Percentiles rank a stretch among this genome's conserved stretches.
Conservation (phyloP, 2,329 filamentous ascomycete genomes). For the Macroventuria anomochaeta region DNA sequence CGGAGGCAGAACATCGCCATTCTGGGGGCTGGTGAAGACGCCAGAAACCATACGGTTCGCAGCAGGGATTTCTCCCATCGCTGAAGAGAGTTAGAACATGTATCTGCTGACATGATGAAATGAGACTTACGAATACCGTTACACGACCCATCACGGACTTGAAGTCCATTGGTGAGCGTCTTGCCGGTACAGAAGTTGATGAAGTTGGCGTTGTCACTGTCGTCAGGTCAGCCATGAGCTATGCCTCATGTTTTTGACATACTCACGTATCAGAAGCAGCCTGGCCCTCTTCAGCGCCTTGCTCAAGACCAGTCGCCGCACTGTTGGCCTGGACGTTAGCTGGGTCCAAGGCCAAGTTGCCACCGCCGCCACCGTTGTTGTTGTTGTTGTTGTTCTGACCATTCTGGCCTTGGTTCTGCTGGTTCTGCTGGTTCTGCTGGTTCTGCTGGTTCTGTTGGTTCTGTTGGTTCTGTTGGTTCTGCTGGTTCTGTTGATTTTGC, state of each 20-base stretch:
- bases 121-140: constrained; percentile 58
- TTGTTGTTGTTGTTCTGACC: constrained; percentile 24
- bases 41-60: constrained; percentile 62
- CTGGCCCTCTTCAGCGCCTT: constrained; percentile 49
- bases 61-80: constrained; percentile 64
- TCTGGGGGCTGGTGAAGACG: constrained; percentile 57
- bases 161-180: constrained; percentile 62
- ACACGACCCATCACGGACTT: constrained; percentile 60
- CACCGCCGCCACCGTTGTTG: constrained; percentile 23
- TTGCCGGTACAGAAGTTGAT: constrained; percentile 66
- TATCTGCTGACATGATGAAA: not conserved
- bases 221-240: constrained; percentile 5
- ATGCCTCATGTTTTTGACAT: not conserved
- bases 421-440: constrained; percentile 23
- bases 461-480: constrained; percentile 20
- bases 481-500: constrained; percentile 16
- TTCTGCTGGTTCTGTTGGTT: no score
- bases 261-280: constrained; percentile 56
- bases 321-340: constrained; percentile 54
- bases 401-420: constrained; percentile 22
- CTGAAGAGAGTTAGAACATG: constrained; percentile 30
- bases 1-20: constrained; percentile 50
- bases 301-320: constrained; percentile 49
- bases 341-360: constrained; percentile 42
- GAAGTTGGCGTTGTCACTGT: constrained; percentile 61